Evolutionary conservation across 768 basidiomycete genomes (phyloP), one percentile per base, ranked within the genome.

Genomic region (Pleurotus djamor): DNA sequence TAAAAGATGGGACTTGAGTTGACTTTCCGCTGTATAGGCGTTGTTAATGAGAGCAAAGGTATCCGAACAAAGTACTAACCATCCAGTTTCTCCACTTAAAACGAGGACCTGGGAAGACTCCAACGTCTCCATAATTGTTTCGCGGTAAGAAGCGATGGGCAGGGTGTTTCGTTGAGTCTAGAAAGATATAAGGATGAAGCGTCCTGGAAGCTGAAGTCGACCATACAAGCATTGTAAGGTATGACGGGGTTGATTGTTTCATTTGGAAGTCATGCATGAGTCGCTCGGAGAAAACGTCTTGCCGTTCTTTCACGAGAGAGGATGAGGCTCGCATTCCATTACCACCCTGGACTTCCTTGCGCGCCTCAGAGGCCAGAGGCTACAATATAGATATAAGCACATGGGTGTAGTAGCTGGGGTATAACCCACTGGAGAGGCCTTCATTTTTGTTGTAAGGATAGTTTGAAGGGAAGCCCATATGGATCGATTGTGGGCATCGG

Each of bases 1-100:
- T 89, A 74, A 95, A 98, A 0, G 89, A 82, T 3, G 96, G 96
- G 3, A 98, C 85, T 75, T 98, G 96, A 0, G 96, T 98, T 2
- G 95, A 97, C 76, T 99, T 99, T 7, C 96, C 96, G 67, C 94
- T 95, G 63, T 34, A 28, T 54, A 60, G 50, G 63, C 45, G 48
- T 38, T 21, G 55, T 43, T 10, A 59, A 48, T 16, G 35, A 6
- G 51, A 16, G 12, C 45, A 12, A n/a, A 47, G 45, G 9, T 47
- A 17, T 62, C 41, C 21, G 21, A 66, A 59, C 52, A 54, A 58
- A 21, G 16, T 47, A 49, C 52, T 63, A 62, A 75, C 77, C 74
- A 78, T 67, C 72, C 71, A 32, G 75, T 79, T 71, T 83, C 77
- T 37, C 76, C 76, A 61, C 76, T 96, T 0, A 99, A 77, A 2